Base-by-base conservation (phyloP, 2,329 filamentous ascomycete species). In the Corniculantispora saksenae region DNA sequence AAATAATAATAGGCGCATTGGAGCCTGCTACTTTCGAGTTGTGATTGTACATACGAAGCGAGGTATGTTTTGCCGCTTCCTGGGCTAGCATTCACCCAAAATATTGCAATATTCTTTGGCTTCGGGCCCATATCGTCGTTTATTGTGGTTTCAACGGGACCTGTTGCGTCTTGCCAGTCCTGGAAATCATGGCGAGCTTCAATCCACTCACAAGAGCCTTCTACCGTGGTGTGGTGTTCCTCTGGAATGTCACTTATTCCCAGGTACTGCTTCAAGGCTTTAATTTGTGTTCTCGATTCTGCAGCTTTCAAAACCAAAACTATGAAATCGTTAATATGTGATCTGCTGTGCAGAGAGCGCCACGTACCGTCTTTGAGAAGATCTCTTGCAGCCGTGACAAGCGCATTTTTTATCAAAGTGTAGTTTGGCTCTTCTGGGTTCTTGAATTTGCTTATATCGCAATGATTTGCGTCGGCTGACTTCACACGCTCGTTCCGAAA, bases 121-220 rank as follows among this genome's bases (percentile, higher is more conserved):
- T 7, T 48, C 5, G 69, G 40, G 2, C 60, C 51, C 25, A 66
- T 65, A 13, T 68, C 60, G 5, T 40, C 1, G 9, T 64, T 13
- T 3, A n/a, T 3, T 13, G 3, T n/a, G 15, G 5, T 25, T 15
- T 56, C 29, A 25, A 12, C 9, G 53, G 12, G 53, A 21, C 4
- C 29, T 29, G 13, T 17, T 5, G 59, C 7, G 23, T 73, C 68
- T 38, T 67, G 66, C 74, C 72, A 74, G 7, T 67, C 53, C 27
- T 68, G 68, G 54, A 76, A 74, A 23, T 67, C 69, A 10, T 69
- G 63, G n/a, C 72, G 69, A 4, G 67, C 59, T n/a, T 71, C 61
- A 40, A 75, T 66, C 75, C 75, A 77, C 38, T 72, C 67, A 43
- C 72, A 75, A 0, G 75, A 73, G 8, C 74, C 73, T 15, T 73